phyloP scores from a whole-genome alignment of 2,329 filamentous ascomycete genomes.

The Trichocomaceae sp. region DNA sequence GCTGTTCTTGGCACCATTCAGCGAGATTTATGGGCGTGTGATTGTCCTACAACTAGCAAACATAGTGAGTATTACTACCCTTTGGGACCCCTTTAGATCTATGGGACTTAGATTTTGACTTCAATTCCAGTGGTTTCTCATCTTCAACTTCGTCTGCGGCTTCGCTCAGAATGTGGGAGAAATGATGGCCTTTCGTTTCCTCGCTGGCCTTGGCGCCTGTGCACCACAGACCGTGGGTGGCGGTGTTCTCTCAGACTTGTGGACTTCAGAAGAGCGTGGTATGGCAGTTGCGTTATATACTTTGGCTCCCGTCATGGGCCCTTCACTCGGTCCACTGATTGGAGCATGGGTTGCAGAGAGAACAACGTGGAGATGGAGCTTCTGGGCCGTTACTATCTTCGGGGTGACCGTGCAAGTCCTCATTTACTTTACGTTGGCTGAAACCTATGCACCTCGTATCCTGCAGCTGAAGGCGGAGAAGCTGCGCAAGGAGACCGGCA shows the following conservation, averaged over 20 bases:
- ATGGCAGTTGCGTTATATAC: background rate
- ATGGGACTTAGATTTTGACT: too few relatives aligned
- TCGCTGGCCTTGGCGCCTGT: constrained; percentile 45
- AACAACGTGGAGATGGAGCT: constrained; percentile 1
- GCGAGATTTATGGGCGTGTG: constrained; percentile 55
- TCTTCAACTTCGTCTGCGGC: background rate
- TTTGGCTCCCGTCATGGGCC: background rate
- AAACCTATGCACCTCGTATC: constrained; percentile 57
- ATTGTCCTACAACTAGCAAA: constrained; percentile 45
- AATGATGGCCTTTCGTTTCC: constrained; percentile 42
- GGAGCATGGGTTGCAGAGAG: background rate
- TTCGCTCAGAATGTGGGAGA: background rate
- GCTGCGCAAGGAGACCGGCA: constrained; percentile 52
- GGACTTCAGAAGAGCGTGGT: constrained; percentile 33
- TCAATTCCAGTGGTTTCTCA: constrained; percentile 15
- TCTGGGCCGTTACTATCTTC: background rate
- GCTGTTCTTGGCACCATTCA: constrained; percentile 56
- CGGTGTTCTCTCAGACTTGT: constrained; percentile 39
- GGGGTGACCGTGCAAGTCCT: background rate
- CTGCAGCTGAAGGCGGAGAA: constrained; percentile 51
- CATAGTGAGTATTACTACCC: constrained; percentile 5
- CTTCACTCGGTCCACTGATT: background rate
- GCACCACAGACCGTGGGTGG: constrained; percentile 39
- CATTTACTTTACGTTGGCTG: constrained; percentile 35
- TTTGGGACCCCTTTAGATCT: background rate